These are phyloP conservation scores for Aspergillus novoparasiticus DNA, from an alignment of 2,329 filamentous ascomycete species.

Conservation along the genomic window DNA sequence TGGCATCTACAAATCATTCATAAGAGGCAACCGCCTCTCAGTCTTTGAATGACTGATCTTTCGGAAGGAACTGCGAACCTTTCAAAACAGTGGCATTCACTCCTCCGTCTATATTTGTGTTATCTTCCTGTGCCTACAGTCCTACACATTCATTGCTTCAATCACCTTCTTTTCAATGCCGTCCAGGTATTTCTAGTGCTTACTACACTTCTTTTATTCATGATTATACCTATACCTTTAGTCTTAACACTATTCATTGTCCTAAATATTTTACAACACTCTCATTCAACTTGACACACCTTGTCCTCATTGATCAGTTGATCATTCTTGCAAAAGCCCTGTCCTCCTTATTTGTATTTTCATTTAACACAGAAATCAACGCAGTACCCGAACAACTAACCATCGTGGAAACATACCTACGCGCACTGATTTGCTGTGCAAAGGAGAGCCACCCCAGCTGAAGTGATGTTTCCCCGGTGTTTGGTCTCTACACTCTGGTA, in stretches of 20 bases:
- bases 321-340: not conserved
- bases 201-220: not conserved
- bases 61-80: not conserved
- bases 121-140: not conserved
- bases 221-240: not conserved
- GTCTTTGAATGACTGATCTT: not conserved
- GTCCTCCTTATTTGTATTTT: not conserved
- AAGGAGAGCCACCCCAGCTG: not conserved
- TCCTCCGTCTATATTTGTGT: not conserved
- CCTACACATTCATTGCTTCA: not conserved
- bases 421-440: not conserved
- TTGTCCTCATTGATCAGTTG: not conserved
- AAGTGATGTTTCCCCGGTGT: not conserved
- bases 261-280: not conserved
- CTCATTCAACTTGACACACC: not conserved
- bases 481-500: not conserved
- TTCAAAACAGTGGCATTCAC: not conserved
- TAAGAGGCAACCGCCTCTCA: not conserved
- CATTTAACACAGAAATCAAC: not conserved
- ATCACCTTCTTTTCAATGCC: not conserved
- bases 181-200: not conserved
- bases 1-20: not conserved
- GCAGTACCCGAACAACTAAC: not conserved
- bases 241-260: not conserved
- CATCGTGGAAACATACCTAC: not conserved